These are phyloP conservation scores for Phytopythium delawarense DNA, from an alignment of 352 stramenopile species.

Conservation along the genomic window DNA sequence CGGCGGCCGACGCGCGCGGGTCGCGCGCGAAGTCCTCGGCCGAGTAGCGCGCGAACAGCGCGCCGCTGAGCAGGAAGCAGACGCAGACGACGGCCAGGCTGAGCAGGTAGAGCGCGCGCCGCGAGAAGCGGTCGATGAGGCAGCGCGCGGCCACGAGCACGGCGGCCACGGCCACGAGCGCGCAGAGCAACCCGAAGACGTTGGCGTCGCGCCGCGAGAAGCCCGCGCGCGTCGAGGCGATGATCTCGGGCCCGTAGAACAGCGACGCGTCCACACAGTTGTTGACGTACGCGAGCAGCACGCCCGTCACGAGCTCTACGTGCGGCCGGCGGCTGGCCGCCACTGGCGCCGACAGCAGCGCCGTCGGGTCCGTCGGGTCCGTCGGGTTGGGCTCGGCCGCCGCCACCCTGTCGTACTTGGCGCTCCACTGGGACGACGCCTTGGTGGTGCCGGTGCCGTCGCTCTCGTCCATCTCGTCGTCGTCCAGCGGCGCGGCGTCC, in stretches of 20 bases:
- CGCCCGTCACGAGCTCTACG: conserved; percentile 69
- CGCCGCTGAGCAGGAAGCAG: conserved; percentile 64
- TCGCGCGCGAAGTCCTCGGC: conserved; percentile 55
- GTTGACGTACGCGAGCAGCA: conserved; percentile 82
- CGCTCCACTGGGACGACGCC: conserved; percentile 4
- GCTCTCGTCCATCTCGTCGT: conserved; percentile 3
- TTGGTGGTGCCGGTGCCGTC: neutral
- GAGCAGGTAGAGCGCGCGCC: conserved; percentile 67
- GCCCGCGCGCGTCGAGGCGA: conserved; percentile 56
- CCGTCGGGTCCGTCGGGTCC: neutral
- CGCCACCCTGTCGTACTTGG: neutral
- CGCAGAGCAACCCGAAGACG: conserved; percentile 67
- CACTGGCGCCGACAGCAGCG: neutral
- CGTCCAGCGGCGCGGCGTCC: neutral
- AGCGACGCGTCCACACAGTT: conserved; percentile 86
- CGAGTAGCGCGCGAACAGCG: conserved; percentile 65
- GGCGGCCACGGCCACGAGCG: conserved; percentile 59
- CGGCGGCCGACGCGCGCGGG: conserved; percentile 33
- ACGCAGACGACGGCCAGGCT: conserved; percentile 61
- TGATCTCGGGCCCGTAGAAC: conserved; percentile 85
- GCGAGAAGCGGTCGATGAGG: conserved; percentile 64
- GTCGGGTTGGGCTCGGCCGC: neutral
- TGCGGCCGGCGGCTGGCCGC: conserved; percentile 19
- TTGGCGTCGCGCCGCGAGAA: conserved; percentile 70
- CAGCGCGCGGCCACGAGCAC: conserved; percentile 64